Percentiles rank a stretch among this genome's conserved stretches.
Evolutionary conservation across 1,139 yeast species (phyloP).

Genomic region (Hemisphaericaspora xylanilytica): DNA sequence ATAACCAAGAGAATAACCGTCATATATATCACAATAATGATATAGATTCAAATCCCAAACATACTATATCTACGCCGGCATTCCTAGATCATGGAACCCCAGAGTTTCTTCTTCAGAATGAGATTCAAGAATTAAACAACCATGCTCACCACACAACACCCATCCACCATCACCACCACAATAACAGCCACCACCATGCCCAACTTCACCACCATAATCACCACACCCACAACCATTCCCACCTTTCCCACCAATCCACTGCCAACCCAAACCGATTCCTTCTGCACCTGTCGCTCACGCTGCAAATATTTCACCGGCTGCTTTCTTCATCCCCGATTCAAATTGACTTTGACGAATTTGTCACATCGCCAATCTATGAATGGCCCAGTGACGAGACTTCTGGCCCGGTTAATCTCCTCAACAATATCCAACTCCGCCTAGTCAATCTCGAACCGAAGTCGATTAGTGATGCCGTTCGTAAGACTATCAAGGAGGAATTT

Average conservation of each 20-base stretch:
- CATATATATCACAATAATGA: not conserved
- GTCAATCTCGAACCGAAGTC: constrained; percentile 14
- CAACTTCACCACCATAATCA: not conserved
- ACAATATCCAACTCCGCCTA: constrained; percentile 12
- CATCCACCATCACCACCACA: not conserved
- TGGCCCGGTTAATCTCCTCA: constrained; percentile 9
- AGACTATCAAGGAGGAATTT: constrained; percentile 21
- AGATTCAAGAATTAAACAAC: constrained; percentile 3
- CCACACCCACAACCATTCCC: constrained; percentile 1
- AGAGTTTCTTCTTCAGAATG: constrained; percentile 3
- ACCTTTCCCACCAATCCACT: not conserved
- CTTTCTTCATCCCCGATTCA: not conserved
- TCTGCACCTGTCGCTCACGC: constrained; percentile 4
- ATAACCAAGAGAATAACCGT: not conserved
- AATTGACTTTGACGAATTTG: constrained; percentile 9
- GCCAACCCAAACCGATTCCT: constrained; percentile 2
- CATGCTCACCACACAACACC: too few relatives aligned
- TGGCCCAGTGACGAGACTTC: constrained; percentile 17
- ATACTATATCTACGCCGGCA: constrained; percentile 1
- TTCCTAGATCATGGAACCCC: constrained; percentile 5
- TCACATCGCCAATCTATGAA: constrained; percentile 15
- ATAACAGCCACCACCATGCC: constrained; percentile 2
- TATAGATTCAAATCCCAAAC: not conserved
- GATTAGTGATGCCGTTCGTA: constrained; percentile 17
- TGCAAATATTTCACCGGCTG: not conserved